Percentiles rank a stretch among this genome's conserved stretches.
Evolutionary conservation across 1,139 yeast genomes (phyloP).

Genomic region (Zygoascus meyerae): DNA sequence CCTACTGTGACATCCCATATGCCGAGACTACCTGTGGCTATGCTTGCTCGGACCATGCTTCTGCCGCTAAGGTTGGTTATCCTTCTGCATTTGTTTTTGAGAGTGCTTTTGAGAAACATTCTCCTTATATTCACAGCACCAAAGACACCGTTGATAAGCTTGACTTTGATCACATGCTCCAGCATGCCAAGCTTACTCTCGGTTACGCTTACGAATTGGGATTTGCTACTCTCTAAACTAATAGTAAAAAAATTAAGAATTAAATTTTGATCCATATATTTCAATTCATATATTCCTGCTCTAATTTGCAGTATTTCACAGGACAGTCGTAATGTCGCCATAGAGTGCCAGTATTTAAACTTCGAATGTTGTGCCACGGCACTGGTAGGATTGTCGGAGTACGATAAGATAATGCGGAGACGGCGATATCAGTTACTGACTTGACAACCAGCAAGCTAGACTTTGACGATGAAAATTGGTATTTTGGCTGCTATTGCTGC

Average conservation of each 20-base stretch:
- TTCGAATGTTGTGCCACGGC: neutral
- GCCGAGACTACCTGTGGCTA: slow-evolving; percentile 80
- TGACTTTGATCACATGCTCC: slow-evolving; percentile 67
- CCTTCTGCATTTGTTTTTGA: slow-evolving; percentile 83
- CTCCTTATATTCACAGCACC: slow-evolving; percentile 68
- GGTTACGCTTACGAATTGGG: slow-evolving; percentile 68
- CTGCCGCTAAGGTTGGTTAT: slow-evolving; percentile 75
- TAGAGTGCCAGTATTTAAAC: no score
- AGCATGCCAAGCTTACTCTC: slow-evolving; percentile 69
- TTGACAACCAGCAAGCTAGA: no score
- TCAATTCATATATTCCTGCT: no score
- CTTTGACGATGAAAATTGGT: no score
- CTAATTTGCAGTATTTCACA: no score
- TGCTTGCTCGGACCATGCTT: slow-evolving; percentile 90
- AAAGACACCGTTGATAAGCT: slow-evolving; percentile 78
- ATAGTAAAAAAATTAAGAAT: no score
- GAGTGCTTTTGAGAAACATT: slow-evolving; percentile 55
- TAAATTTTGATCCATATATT: no score
- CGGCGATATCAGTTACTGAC: no score
- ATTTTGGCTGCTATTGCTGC: neutral
- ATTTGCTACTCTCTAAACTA: slow-evolving; percentile 13
- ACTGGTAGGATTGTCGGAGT: neutral
- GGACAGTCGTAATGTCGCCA: no score
- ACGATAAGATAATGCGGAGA: no score
- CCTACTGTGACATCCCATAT: slow-evolving; percentile 61